Evolutionary conservation across 108 stramenopile species (phyloP).

Genomic region (Skeletonema grethae): DNA sequence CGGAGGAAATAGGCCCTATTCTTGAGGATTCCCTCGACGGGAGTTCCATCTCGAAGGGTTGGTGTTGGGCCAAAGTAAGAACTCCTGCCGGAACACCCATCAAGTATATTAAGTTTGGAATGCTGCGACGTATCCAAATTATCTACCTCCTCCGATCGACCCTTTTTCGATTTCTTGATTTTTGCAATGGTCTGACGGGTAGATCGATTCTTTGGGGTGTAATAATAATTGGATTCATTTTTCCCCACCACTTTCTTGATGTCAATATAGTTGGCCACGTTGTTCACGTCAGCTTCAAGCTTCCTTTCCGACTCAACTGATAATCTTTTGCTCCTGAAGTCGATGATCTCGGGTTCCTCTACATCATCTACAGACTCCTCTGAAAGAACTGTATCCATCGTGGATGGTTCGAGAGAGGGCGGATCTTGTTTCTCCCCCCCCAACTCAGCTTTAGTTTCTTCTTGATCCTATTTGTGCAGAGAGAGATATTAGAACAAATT

Average conservation of each 20-base stretch:
- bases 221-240: constrained; percentile 28
- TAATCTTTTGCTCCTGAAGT: not conserved
- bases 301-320: not conserved
- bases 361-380: not conserved
- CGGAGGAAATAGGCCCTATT: not conserved
- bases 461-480: too few species aligned
- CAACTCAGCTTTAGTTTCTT: not conserved
- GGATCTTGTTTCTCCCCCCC: not conserved
- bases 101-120: not conserved
- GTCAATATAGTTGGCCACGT: constrained; percentile 34
- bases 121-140: constrained; percentile 3
- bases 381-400: not conserved
- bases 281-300: not conserved
- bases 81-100: not conserved
- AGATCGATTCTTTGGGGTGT: constrained; percentile 25
- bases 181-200: constrained; percentile 26
- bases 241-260: constrained; percentile 30
- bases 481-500: not conserved
- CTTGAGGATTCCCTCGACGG: constrained; percentile 3
- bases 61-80: constrained; percentile 35
- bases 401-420: not conserved
- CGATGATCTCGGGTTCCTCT: not conserved
- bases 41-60: constrained; percentile 13
- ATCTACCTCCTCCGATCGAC: not conserved
- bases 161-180: constrained; percentile 19